These are phyloP conservation scores for Scutellaria baicalensis DNA, from an alignment of 257 asterid genomes.

Conservation along the genomic window DNA sequence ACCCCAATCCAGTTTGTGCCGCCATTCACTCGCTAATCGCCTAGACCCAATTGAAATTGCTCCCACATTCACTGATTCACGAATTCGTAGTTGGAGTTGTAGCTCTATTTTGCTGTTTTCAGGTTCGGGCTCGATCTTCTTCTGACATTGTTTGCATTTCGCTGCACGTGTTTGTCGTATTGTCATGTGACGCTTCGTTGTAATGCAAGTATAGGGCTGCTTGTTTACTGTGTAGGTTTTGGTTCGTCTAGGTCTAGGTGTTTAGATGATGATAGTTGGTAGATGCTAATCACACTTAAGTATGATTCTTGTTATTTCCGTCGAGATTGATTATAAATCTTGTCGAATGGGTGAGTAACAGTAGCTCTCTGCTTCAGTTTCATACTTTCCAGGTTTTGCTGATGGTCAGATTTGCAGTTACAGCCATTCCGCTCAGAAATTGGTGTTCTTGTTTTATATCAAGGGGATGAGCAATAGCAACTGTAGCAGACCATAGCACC, in stretches of 20 bases:
- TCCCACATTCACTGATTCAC: constrained; percentile 8
- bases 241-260: neutral
- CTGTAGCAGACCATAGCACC: constrained; percentile 18
- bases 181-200: neutral
- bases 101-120: constrained; percentile 13
- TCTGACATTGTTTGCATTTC: neutral
- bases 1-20: constrained; percentile 4
- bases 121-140: constrained; percentile 18
- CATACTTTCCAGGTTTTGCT: constrained; percentile 17
- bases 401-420: constrained; percentile 13
- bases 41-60: constrained; percentile 6
- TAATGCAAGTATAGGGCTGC: neutral
- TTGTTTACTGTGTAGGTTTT: neutral
- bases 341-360: neutral
- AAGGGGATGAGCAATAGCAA: constrained; percentile 15
- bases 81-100: constrained; percentile 8
- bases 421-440: constrained; percentile 16
- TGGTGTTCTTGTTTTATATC: constrained; percentile 9
- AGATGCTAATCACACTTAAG: neutral
- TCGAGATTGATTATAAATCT: neutral
- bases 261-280: neutral
- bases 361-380: neutral
- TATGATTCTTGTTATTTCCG: neutral
- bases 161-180: constrained; percentile 1
- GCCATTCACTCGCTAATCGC: constrained; percentile 5